Percentiles rank a stretch among this genome's conserved stretches.
Conservation (phyloP, 1,284 basidiomycete genomes). For the Apiotrichum mycotoxinovorans region DNA sequence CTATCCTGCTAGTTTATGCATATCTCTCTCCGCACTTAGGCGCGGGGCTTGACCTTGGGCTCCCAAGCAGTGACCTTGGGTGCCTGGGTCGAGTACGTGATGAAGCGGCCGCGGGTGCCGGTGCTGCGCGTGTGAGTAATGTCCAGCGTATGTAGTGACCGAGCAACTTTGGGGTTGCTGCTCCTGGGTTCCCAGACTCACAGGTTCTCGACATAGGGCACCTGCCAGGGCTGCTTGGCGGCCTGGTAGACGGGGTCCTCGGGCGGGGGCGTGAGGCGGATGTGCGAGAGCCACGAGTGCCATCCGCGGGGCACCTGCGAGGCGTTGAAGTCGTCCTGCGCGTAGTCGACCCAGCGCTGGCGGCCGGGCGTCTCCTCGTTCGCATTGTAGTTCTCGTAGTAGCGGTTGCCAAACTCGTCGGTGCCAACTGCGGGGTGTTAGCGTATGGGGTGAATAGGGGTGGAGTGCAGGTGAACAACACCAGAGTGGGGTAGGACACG, state of each 20-base stretch:
- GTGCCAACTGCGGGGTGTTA: conserved; percentile 58
- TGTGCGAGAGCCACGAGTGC: conserved; percentile 92
- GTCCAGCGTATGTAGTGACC: background rate
- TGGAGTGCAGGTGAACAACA: background rate
- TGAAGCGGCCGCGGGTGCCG: conserved; percentile 83
- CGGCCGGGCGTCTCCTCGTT: conserved; percentile 84
- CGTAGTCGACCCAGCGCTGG: conserved; percentile 88
- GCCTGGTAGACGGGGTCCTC: conserved; percentile 69
- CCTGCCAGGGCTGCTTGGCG: conserved; percentile 71
- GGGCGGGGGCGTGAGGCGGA: conserved; percentile 72
- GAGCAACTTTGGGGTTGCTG: too few species aligned
- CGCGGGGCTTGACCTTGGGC: conserved; percentile 63
- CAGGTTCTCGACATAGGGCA: conserved; percentile 47
- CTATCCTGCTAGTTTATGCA: conserved; percentile 9
- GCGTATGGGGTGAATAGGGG: background rate
- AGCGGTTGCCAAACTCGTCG: conserved; percentile 89
- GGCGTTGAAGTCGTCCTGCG: conserved; percentile 82
- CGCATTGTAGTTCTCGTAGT: conserved; percentile 82
- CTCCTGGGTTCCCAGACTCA: conserved; percentile 59
- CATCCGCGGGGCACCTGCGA: conserved; percentile 88
- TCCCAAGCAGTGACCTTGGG: conserved; percentile 82
- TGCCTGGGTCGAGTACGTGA: conserved; percentile 76
- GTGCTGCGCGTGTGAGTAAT: conserved; percentile 51
- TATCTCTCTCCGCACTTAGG: conserved; percentile 5
- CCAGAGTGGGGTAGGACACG: background rate